Evolutionary conservation across 2,329 filamentous ascomycete species (phyloP).

Genomic region (Bipolaris oryzae): DNA sequence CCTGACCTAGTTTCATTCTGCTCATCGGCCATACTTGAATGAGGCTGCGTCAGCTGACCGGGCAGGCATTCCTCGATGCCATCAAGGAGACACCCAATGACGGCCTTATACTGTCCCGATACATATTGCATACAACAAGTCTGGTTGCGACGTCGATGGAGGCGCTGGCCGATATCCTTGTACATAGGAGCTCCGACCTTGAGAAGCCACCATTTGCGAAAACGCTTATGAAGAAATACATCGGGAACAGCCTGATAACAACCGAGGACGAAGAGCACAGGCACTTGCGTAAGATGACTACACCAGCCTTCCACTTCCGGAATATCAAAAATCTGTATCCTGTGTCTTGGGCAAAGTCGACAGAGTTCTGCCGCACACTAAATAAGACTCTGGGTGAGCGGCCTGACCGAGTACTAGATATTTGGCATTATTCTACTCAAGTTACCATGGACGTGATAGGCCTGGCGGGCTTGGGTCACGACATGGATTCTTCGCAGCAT

Average conservation of each 20-base stretch:
- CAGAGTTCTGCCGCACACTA: conserved; percentile 70
- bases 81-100: conserved; percentile 50
- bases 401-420: conserved; percentile 47
- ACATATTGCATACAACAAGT: conserved; percentile 48
- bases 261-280: conserved; percentile 59
- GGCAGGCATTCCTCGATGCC: conserved; percentile 40
- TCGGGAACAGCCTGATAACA: conserved; percentile 59
- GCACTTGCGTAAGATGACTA: conserved; percentile 71
- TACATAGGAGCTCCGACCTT: conserved; percentile 60
- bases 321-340: conserved; percentile 86
- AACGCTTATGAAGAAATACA: conserved; percentile 54
- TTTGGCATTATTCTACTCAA: conserved; percentile 53
- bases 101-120: conserved; percentile 49
- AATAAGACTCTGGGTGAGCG: conserved; percentile 56
- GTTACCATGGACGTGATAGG: conserved; percentile 57
- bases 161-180: conserved; percentile 59
- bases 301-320: conserved; percentile 83
- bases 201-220: conserved; percentile 56
- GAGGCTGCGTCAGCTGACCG: conserved; percentile 44
- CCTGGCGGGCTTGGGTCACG: conserved; percentile 53
- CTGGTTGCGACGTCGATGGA: conserved; percentile 49
- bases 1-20: conserved; percentile 25
- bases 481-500: conserved; percentile 51
- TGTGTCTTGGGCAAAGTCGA: conserved; percentile 79
- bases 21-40: conserved; percentile 48